Evolutionary conservation across 208 protist species (phyloP), one percentile per base, ranked within the genome.

Genomic region (Spongospora subterranea): DNA sequence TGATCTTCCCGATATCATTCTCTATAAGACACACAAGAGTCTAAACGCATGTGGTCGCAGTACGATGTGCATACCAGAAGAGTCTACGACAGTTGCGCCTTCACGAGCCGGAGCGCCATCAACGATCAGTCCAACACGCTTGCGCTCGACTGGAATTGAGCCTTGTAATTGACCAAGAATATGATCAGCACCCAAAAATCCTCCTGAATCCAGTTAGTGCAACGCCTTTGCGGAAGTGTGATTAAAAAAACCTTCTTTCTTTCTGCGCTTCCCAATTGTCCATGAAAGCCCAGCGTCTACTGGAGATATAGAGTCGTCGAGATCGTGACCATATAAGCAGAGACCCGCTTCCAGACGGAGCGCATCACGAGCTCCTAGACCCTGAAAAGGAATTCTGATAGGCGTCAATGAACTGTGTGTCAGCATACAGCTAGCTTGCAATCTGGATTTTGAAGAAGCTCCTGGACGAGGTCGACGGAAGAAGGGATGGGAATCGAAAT

Each of bases 251-350:
- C 96, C 97, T 90, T 98, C 95, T 60, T 95, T 93, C 91, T 96
- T 95, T 76, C 98, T 94, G 35, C 97, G 95, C 95, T 98, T 98
- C 50, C 94, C 94, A 76, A 99, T 98, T 39, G 96, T 93, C 98
- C 98, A 99, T 89, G 93, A 95, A 41, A 99, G 95, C 46, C 92
- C 94, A 0, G 97, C 98, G 91, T 98, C 97, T 11, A 98, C 94
- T 24, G 97, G 97, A 45, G 96, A 97, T 0, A 94, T 99, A 0
- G 93, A 94, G 76, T 98, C 97, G 88, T 95, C 95, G 29, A 99
- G 95, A 92, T 99, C 98, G 91, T 99, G 95, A 88, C 98, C 98
- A 93, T 99, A 99, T 0, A 99, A 96, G 94, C 97, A 99, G 1
- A 99, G 93, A 13, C 98, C 98, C 1, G 97, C 97, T 95, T 99